Conservation (phyloP, 1,139 yeast species). For the Lodderomyces metapsilosis region DNA sequence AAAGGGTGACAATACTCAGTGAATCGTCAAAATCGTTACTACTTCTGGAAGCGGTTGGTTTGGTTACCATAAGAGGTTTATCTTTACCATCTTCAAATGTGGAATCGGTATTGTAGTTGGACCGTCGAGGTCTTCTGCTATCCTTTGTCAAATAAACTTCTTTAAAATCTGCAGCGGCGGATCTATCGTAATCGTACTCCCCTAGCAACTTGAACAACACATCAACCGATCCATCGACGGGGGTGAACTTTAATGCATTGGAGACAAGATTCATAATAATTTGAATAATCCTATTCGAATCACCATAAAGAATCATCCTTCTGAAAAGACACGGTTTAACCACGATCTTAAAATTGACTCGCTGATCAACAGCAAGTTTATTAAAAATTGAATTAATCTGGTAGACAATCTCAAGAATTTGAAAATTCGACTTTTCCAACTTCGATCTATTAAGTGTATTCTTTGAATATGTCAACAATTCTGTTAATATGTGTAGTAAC, state of each 20-base stretch:
- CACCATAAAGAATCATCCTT: conserved; percentile 72
- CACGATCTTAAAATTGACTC: conserved; percentile 59
- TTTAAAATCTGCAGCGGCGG: conserved; percentile 30
- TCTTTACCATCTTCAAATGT: conserved; percentile 1
- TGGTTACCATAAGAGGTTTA: conserved; percentile 2
- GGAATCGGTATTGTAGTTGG: conserved; percentile 2
- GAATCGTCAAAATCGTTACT: conserved; percentile 22
- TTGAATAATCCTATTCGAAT: conserved; percentile 82
- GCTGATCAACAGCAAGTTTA: conserved; percentile 76
- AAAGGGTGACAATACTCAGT: conserved; percentile 42
- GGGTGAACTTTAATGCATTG: conserved; percentile 77
- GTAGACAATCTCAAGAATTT: conserved; percentile 69
- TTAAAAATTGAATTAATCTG: conserved; percentile 87
- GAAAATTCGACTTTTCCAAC: conserved; percentile 77
- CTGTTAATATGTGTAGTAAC: conserved; percentile 81
- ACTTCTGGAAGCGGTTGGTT: not conserved
- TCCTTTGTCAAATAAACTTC: conserved; percentile 27
- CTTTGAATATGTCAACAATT: conserved; percentile 82
- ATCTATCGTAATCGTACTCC: conserved; percentile 56
- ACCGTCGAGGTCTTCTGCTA: conserved; percentile 7
- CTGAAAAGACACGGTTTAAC: conserved; percentile 61
- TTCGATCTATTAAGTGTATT: conserved; percentile 87
- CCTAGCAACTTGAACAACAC: conserved; percentile 68
- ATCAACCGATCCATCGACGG: conserved; percentile 76
- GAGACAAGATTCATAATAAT: conserved; percentile 85